Evolutionary conservation across 352 stramenopile genomes (phyloP), one percentile per base, ranked within the genome.

Genomic region (Phytophthora quininea): DNA sequence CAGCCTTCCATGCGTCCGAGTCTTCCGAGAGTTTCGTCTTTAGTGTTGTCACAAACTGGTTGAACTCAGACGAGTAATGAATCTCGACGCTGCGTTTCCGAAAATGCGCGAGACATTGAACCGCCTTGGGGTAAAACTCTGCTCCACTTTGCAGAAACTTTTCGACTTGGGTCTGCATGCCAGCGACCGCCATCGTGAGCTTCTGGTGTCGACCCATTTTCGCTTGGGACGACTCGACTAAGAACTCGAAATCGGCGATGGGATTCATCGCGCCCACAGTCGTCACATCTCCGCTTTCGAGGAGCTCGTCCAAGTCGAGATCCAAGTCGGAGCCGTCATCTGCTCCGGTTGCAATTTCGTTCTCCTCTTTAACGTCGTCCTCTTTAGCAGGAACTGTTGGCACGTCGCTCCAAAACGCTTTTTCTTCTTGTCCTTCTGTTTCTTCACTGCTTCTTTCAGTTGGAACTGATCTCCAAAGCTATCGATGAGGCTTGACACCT

Each of bases 261-360:
- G 87, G 87, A 54, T 93, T 95, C 85, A 95, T 92, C 1, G 85
- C 92, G 0, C 87, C 87, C n/a, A 95, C 82, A 32, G 42, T 75
- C 38, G 82, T 89, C 14, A 93, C 82, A 30, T 84, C 76, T 38
- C 77, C 77, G 11, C 79, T 74, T 51, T 90, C 86, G 54, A 95
- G 58, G 7, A 95, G 65, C 35, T 92, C 86, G 53, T 95, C 86
- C 62, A 91, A 64, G 52, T 95, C 83, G 27, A 95, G 53, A 31
- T 87, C 78, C 30, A 73, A 75, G 43, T 95, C 84, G 10, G 81
- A 92, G 4, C 75, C 81, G 19, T 71, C 54, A 55, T 77, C 69
- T 38, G 48, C 69, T 12, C 37, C 56, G 7, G 48, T 59, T 14
- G 10, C 69, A n/a, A 76, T 58, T 11, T 73, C 60, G 1, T 67